Evolutionary conservation across 805 yeast species (phyloP), one percentile per base, ranked within the genome.

Genomic region (Kluyveromyces nonfermentans): DNA sequence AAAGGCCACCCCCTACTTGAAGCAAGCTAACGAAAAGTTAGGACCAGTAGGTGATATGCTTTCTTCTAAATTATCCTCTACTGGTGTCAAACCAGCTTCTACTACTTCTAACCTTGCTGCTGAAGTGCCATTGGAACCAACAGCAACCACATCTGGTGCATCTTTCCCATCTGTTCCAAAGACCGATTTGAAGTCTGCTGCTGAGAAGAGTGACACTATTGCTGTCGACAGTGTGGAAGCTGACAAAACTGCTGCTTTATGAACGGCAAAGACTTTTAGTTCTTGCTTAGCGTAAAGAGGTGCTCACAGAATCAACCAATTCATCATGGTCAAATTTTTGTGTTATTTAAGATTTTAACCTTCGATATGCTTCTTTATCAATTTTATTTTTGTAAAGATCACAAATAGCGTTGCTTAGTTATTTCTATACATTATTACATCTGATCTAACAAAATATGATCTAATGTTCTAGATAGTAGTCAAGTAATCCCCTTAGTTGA

Each of bases 31-130:
- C 54, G 68, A 72, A 54, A 77, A 77, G 63, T 63, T 80, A 46
- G 83, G 84, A 37, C 90, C 90, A 42, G 77, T 81, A 45, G 78
- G 84, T 34, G 59, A 70, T 31, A 75, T 78, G 56, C 65, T 82
- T 57, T 69, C 73, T 59, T 67, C 77, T 7, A 53, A 50, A 41
- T 45, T 50, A 28, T 50, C 56, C 42, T 62, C 63, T 51, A 62
- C 67, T 42, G 79, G 87, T 75, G 81, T 88, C 48, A 79, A 59
- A 44, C 48, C 58, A 19, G 50, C 48, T 19, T 50, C 60, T 20
- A 51, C 57, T 16, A 54, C 62, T 25, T 37, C 59, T 25, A 46
- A 54, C 10, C 41, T 56, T 45, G 61, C 57, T 35, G 54, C 53
- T 38, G 47, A 56, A n/a, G 58, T 54, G 16, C 62, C 60, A 36